Conservation (phyloP, 208 protist genomes). For the Balamuthia mandrillaris region DNA sequence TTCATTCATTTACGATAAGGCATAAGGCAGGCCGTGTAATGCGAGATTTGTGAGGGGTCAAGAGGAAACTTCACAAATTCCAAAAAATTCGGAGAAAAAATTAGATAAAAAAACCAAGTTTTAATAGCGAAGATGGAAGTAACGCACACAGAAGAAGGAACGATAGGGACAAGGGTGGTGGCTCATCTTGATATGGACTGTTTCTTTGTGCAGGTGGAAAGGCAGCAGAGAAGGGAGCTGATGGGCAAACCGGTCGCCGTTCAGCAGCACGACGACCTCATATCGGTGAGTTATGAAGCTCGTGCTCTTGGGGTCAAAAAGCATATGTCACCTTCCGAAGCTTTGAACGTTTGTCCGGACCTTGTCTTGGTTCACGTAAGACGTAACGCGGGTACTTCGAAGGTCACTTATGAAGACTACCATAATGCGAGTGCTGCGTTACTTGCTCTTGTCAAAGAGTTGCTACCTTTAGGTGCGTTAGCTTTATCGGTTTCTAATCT, state of each 20-base stretch:
- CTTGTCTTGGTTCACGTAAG: not conserved
- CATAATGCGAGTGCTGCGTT: not conserved
- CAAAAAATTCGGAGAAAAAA: too few relatives aligned
- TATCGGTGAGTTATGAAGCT: not conserved
- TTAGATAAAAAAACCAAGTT: too few relatives aligned
- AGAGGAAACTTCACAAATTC: too few relatives aligned
- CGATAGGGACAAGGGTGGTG: not conserved
- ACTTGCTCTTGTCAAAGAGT: not conserved
- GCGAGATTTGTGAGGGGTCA: too few relatives aligned
- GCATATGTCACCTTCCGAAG: not conserved
- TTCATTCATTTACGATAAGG: too few relatives aligned
- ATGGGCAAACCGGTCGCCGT: not conserved
- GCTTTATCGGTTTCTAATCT: not conserved
- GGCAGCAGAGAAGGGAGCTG: not conserved
- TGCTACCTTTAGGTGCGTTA: not conserved
- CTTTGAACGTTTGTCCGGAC: not conserved
- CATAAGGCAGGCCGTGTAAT: too few relatives aligned
- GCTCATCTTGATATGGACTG: conserved; percentile 3
- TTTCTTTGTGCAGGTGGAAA: conserved; percentile 19
- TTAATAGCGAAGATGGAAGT: too few relatives aligned
- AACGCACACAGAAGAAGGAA: too few relatives aligned
- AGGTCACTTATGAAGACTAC: conserved; percentile 25
- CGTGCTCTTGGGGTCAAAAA: not conserved
- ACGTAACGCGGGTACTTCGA: not conserved
- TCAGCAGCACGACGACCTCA: conserved; percentile 29